Conservation (phyloP, 2,329 filamentous ascomycete species). For the Escovopsis sp. region DNA sequence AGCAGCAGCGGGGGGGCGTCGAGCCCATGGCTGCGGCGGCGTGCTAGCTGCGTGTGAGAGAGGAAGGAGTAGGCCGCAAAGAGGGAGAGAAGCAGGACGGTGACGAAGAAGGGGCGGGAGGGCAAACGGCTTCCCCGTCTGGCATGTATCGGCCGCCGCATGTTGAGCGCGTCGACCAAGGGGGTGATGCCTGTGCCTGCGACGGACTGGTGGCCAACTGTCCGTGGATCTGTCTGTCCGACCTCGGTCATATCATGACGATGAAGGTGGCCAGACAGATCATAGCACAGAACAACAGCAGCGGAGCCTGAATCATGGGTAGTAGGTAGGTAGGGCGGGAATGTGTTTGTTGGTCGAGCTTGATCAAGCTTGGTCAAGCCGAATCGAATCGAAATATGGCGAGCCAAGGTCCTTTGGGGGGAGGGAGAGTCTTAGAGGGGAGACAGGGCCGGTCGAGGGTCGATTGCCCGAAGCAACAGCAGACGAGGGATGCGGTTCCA, state of each 20-base stretch:
- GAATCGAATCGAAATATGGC: no score
- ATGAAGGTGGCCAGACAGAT: not conserved
- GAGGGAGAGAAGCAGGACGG: conserved; percentile 30
- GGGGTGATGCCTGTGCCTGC: no score
- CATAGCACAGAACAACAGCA: not conserved
- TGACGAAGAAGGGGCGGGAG: conserved; percentile 34
- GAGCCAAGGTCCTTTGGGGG: no score
- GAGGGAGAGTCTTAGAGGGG: no score
- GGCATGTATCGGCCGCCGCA: conserved; percentile 4
- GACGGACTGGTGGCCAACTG: not conserved
- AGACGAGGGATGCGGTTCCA: no score
- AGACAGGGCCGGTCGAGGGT: no score
- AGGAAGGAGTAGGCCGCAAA: conserved; percentile 30
- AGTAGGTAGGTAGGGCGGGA: no score
- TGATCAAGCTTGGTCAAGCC: no score
- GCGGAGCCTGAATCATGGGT: not conserved
- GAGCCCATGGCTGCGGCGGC: not conserved
- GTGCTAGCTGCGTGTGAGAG: conserved; percentile 10
- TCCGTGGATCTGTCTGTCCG: not conserved
- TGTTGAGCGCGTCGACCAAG: conserved; percentile 2
- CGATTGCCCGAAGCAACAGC: no score
- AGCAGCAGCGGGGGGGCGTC: conserved; percentile 8
- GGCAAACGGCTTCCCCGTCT: conserved; percentile 22
- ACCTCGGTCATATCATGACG: not conserved
- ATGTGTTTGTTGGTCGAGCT: no score